Evolutionary conservation across 306 rosid genomes (phyloP), one percentile per base, ranked within the genome.

Genomic region (Hylodesmum podocarpum): DNA sequence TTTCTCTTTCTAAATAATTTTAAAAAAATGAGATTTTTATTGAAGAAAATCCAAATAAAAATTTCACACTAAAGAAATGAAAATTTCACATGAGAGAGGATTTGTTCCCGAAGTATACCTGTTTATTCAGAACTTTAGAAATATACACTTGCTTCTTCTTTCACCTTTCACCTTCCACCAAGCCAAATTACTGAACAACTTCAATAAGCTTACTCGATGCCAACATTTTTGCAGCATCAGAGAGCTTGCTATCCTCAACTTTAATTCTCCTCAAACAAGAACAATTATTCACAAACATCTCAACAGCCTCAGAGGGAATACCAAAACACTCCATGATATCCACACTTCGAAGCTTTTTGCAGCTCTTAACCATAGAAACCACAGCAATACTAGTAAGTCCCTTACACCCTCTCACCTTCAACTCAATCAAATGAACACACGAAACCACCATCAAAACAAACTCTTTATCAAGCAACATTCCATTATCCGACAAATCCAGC

Each of bases 401-500:
- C 21, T 83, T 87, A 46, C 99, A 95, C 8, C 97, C 97, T 71
- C 97, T 87, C 6, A 92, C 66, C 81, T 79, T 89, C 85, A 95
- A 70, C 34, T 89, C 92, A 74, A 66, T 53, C 87, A 95, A 82
- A 70, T 28, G n/a, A 18, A 70, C 37, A 39, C 97, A 92, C 0
- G 99, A 95, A 85, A 83, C 87, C 11, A 83, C 22, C 89, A 95
- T 89, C 0, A 94, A 90, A 57, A 83, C n/a, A 12, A 92, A 70
- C 64, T 92, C 99, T 66, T 95, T 95, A 33, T 92, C 97, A 2
- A 70, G 40, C 84, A 95, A 74, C 89, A 82, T 77, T 76, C 92
- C 97, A 46, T 92, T 95, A 10, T 90, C 84, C 4, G 99, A 92
- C 82, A 95, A 82, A 55, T 95, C 96, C 37, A 95, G 13, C 55